These are phyloP conservation scores for Naganishia friedmannii DNA, from an alignment of 768 basidiomycete species.

Conservation along the genomic window DNA sequence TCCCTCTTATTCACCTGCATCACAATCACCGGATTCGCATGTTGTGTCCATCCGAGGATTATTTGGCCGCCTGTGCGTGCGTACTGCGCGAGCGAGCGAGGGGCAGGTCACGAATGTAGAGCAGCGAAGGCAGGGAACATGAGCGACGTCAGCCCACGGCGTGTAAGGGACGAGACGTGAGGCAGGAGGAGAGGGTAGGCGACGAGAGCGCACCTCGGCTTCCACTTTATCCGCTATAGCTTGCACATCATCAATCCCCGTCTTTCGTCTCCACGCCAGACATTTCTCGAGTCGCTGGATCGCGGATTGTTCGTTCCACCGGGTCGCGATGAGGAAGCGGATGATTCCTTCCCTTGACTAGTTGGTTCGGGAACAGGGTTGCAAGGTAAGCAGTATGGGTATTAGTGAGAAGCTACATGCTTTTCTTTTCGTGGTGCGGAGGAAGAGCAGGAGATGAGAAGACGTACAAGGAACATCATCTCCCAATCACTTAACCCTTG, in stretches of 20 bases:
- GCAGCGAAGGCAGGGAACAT: not conserved
- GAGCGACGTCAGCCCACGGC: too few relatives aligned
- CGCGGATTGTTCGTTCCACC: conserved; percentile 37
- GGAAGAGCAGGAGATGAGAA: not conserved
- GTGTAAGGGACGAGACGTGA: too few relatives aligned
- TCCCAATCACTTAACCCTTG: conserved; percentile 39
- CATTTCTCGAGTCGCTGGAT: conserved; percentile 42
- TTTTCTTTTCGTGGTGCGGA: too few relatives aligned
- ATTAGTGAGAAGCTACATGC: too few relatives aligned
- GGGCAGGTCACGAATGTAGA: not conserved
- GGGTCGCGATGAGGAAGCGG: conserved; percentile 33
- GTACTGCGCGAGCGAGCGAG: not conserved
- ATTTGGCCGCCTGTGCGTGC: conserved; percentile 27
- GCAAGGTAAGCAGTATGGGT: too few relatives aligned
- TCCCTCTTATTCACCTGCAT: conserved; percentile 41
- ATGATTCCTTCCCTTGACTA: too few relatives aligned
- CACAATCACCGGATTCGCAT: conserved; percentile 43
- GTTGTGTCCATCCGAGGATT: conserved; percentile 22
- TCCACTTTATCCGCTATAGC: conserved; percentile 38
- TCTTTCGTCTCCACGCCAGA: conserved; percentile 45
- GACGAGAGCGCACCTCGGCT: conserved; percentile 37
- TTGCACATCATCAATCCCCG: conserved; percentile 41
- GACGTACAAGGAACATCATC: conserved; percentile 46
- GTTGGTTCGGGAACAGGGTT: too few relatives aligned
- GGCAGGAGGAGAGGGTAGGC: too few relatives aligned